phyloP scores from a whole-genome alignment of 2,329 filamentous ascomycete species.

The Monilinia polystroma region DNA sequence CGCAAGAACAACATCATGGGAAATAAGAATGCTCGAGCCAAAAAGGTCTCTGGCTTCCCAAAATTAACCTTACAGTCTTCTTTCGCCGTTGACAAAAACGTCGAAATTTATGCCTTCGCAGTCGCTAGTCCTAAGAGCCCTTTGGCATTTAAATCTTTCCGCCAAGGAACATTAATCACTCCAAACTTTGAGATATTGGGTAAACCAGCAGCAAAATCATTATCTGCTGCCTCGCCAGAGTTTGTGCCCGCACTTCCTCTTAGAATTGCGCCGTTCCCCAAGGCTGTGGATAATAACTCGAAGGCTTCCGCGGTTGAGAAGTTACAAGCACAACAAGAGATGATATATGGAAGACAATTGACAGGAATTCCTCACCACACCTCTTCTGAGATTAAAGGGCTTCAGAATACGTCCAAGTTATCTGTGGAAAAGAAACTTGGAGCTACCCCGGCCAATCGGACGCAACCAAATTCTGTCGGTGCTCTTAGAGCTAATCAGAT shows the following conservation, averaged over 20 bases:
- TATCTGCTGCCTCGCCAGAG: slow-evolving; percentile 21
- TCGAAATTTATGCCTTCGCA: neutral
- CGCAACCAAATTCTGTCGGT: neutral
- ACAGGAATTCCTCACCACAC: neutral
- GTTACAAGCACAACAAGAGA: neutral
- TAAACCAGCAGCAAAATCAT: slow-evolving; percentile 1
- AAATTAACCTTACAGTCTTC: slow-evolving; percentile 3
- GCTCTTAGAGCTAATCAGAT: neutral
- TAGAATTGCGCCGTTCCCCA: neutral
- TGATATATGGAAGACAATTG: neutral
- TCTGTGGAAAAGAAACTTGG: neutral
- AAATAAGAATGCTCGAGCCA: slow-evolving; percentile 22
- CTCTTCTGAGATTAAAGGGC: neutral
- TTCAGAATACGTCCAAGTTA: neutral
- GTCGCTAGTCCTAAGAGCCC: neutral
- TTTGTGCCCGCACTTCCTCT: slow-evolving; percentile 17
- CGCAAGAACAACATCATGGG: slow-evolving; percentile 10
- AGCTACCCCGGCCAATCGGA: neutral
- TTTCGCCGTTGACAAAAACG: neutral
- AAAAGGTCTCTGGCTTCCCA: slow-evolving; percentile 4
- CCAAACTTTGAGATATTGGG: slow-evolving; percentile 9
- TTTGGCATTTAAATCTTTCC: slow-evolving; percentile 20
- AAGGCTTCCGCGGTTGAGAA: neutral
- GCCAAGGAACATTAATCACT: slow-evolving; percentile 18
- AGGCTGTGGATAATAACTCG: neutral